Evolutionary conservation across 2,329 filamentous ascomycete genomes (phyloP).

Genomic region (Penicillium crustosum): DNA sequence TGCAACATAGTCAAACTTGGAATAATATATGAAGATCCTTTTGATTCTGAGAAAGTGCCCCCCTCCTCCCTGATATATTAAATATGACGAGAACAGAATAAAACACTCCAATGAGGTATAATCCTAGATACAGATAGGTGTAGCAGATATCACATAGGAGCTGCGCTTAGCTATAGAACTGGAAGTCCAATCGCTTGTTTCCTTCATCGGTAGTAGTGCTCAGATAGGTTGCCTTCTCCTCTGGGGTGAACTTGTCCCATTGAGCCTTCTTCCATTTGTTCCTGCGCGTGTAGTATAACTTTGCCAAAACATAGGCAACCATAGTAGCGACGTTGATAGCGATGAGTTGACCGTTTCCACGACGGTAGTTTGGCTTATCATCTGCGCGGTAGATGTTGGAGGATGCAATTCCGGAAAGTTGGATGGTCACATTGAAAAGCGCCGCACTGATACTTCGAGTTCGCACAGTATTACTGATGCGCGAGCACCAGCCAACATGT

Average conservation of each 20-base stretch:
- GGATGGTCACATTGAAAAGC: constrained; percentile 53
- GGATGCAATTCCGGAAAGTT: constrained; percentile 40
- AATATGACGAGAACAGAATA: not conserved
- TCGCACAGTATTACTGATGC: constrained; percentile 52
- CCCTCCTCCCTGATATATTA: not conserved
- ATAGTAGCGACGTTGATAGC: constrained; percentile 52
- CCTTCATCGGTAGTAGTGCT: constrained; percentile 54
- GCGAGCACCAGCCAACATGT: constrained; percentile 50
- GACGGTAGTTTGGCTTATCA: constrained; percentile 53
- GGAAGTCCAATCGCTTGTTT: constrained; percentile 56
- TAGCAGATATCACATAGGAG: not conserved
- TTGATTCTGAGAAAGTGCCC: not conserved
- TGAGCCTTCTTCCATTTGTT: constrained; percentile 37
- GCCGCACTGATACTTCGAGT: constrained; percentile 43
- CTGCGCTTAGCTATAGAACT: constrained; percentile 48
- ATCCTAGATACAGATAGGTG: not conserved
- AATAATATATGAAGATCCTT: not conserved
- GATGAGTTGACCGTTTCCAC: constrained; percentile 42
- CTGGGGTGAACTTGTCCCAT: constrained; percentile 49
- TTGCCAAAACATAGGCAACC: constrained; percentile 45
- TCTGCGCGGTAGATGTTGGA: constrained; percentile 54
- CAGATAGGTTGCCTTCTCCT: constrained; percentile 52
- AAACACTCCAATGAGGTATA: not conserved
- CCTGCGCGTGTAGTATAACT: constrained; percentile 30
- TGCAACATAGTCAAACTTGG: not conserved